A percentile compares a stretch with the other conserved stretches of the same genome.
These are phyloP conservation scores for Polychaeton citri DNA, from an alignment of 2,329 filamentous ascomycete genomes.

Conservation along the genomic window DNA sequence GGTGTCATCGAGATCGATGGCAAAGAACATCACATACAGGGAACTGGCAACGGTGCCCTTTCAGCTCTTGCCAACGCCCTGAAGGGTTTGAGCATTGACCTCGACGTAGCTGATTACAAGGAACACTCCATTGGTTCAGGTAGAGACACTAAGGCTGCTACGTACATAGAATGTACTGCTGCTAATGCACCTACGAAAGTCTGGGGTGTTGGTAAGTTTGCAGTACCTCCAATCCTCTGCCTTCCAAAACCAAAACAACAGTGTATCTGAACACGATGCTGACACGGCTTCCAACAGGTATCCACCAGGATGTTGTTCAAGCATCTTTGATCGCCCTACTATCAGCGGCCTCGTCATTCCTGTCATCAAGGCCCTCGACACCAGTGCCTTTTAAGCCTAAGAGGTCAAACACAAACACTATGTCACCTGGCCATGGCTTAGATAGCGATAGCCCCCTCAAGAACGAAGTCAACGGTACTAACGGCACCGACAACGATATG, in stretches of 20 bases:
- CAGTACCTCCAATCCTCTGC: background rate
- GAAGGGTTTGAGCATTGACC: constrained; percentile 61
- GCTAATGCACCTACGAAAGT: constrained; percentile 55
- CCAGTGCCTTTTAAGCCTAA: constrained; percentile 50
- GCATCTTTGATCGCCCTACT: constrained; percentile 76
- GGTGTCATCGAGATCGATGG: constrained; percentile 76
- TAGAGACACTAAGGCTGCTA: constrained; percentile 77
- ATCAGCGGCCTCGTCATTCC: constrained; percentile 72
- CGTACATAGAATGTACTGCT: constrained; percentile 80
- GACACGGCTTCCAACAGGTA: constrained; percentile 24
- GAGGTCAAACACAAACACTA: constrained; percentile 35
- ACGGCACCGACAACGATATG: no score
- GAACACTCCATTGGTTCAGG: constrained; percentile 82
- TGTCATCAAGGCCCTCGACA: constrained; percentile 55
- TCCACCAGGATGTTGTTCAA: constrained; percentile 86
- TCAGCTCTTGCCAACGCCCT: constrained; percentile 78
- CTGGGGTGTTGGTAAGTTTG: constrained; percentile 60
- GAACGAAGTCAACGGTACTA: constrained; percentile 16
- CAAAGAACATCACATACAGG: constrained; percentile 62
- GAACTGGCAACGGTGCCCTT: constrained; percentile 79
- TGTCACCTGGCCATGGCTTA: constrained; percentile 12
- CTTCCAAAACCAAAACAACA: no score
- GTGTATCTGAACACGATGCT: no score
- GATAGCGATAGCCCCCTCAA: constrained; percentile 13
- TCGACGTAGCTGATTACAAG: constrained; percentile 91